phyloP scores from a whole-genome alignment of 371 early-diverging fungal genomes.

The Parasitella parasitica region DNA sequence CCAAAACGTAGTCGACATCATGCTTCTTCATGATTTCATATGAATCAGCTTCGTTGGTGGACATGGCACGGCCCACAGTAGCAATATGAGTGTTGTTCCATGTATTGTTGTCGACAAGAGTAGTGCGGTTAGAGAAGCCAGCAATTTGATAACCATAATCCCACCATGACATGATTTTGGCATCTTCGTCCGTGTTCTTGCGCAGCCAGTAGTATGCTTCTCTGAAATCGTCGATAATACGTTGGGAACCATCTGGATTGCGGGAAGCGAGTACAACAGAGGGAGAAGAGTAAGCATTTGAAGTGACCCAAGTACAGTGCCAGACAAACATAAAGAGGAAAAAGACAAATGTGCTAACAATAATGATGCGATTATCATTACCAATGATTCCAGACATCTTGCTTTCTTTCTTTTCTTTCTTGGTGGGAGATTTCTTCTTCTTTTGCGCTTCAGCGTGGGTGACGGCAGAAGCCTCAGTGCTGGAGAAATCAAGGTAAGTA shows the following conservation, averaged over 20 bases:
- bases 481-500: slow-evolving; percentile 61
- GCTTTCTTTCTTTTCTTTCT: slow-evolving; percentile 19
- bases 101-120: slow-evolving; percentile 99
- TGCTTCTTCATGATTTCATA: slow-evolving; percentile 88
- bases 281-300: slow-evolving; percentile 96
- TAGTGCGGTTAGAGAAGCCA: slow-evolving; percentile 97
- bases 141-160: slow-evolving; percentile 99
- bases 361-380: slow-evolving; percentile 46
- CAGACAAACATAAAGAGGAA: slow-evolving; percentile 83
- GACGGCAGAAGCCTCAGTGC: not conserved
- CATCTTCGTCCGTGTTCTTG: slow-evolving; percentile 90
- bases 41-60: slow-evolving; percentile 86
- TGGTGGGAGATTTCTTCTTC: slow-evolving; percentile 10
- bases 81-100: slow-evolving; percentile 99
- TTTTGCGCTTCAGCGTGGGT: not conserved
- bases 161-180: slow-evolving; percentile 99
- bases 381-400: slow-evolving; percentile 39
- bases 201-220: slow-evolving; percentile 99
- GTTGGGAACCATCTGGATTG: slow-evolving; percentile 80
- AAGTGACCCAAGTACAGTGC: slow-evolving; percentile 99
- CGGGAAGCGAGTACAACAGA: slow-evolving; percentile 97
- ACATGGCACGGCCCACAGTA: slow-evolving; percentile 96
- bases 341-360: slow-evolving; percentile 57
- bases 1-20: slow-evolving; percentile 96
- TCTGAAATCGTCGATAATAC: slow-evolving; percentile 99